phyloP scores from a whole-genome alignment of 2,329 filamentous ascomycete species.

The Alternaria arborescens region DNA sequence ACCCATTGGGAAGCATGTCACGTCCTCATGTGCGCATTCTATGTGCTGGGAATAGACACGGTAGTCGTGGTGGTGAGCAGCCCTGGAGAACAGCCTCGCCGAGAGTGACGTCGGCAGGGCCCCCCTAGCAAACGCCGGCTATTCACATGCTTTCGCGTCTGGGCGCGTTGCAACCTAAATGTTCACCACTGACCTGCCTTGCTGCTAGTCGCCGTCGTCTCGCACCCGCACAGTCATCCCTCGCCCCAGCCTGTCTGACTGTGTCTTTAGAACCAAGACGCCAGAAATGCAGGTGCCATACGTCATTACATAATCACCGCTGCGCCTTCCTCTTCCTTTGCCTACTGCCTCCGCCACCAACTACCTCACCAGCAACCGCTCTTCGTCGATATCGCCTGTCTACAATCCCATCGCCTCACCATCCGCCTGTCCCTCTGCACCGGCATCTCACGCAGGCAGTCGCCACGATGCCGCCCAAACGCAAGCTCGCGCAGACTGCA shows the following conservation, averaged over 20 bases:
- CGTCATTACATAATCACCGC: constrained; percentile 25
- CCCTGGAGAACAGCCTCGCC: constrained; percentile 11
- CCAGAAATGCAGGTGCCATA: constrained; percentile 1
- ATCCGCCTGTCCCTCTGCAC: neutral
- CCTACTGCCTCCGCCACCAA: constrained; percentile 4
- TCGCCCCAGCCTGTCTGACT: neutral
- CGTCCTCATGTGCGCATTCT: constrained; percentile 34
- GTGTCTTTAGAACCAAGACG: neutral
- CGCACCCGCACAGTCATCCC: neutral
- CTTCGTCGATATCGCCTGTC: neutral
- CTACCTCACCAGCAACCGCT: neutral
- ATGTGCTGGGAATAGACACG: constrained; percentile 5
- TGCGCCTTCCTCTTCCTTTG: neutral
- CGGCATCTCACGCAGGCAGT: constrained; percentile 1
- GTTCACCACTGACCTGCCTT: neutral
- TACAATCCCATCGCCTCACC: constrained; percentile 3
- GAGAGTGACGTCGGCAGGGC: constrained; percentile 30
- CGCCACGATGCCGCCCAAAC: constrained; percentile 55
- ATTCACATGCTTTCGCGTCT: constrained; percentile 36
- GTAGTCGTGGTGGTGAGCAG: constrained; percentile 4
- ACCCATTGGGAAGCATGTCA: constrained; percentile 72
- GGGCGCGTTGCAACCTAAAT: constrained; percentile 4
- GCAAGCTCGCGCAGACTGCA: constrained; percentile 52
- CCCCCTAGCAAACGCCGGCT: constrained; percentile 10
- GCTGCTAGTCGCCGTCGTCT: neutral